Evolutionary conservation across 2,329 filamentous ascomycete genomes (phyloP).

Genomic region (Atkinsonella texensis): DNA sequence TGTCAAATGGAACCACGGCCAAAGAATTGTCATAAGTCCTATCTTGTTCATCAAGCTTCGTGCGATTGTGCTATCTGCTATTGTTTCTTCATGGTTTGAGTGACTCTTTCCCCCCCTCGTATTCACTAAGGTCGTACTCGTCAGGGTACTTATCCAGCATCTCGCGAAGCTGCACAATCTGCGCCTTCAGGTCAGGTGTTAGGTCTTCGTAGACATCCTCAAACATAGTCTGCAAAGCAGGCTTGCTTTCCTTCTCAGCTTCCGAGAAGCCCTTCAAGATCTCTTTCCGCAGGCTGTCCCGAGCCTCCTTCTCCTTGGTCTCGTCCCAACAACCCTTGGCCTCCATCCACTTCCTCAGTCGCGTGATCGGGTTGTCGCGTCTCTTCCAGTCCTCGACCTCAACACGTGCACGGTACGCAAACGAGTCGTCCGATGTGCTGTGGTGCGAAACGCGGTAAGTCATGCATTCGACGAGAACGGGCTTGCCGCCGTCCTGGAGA

Average conservation of each 20-base stretch:
- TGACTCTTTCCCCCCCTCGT: conserved; percentile 60
- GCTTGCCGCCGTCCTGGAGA: conserved; percentile 65
- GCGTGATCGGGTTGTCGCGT: conserved; percentile 76
- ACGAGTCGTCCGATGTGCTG: conserved; percentile 92
- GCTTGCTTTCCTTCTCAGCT: conserved; percentile 73
- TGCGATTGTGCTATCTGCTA: not conserved
- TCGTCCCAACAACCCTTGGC: conserved; percentile 75
- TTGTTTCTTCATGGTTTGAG: conserved; percentile 27
- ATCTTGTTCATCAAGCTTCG: not conserved
- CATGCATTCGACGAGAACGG: conserved; percentile 88
- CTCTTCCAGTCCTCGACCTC: conserved; percentile 96
- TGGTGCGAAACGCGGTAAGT: conserved; percentile 97
- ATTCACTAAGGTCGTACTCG: conserved; percentile 76
- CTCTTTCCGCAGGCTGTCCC: conserved; percentile 56
- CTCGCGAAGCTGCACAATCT: conserved; percentile 60
- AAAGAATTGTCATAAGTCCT: not conserved
- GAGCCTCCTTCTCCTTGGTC: conserved; percentile 60
- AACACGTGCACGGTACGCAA: conserved; percentile 83
- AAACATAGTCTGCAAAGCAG: conserved; percentile 61
- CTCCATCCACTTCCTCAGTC: conserved; percentile 86
- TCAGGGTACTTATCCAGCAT: conserved; percentile 76
- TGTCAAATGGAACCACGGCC: not conserved
- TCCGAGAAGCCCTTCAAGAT: conserved; percentile 74
- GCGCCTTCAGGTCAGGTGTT: conserved; percentile 63
- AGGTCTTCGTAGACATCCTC: conserved; percentile 82